A percentile compares a stretch with the other conserved stretches of the same genome.
phyloP scores from a whole-genome alignment of 1,284 basidiomycete genomes.

The Ganoderma sinense region DNA sequence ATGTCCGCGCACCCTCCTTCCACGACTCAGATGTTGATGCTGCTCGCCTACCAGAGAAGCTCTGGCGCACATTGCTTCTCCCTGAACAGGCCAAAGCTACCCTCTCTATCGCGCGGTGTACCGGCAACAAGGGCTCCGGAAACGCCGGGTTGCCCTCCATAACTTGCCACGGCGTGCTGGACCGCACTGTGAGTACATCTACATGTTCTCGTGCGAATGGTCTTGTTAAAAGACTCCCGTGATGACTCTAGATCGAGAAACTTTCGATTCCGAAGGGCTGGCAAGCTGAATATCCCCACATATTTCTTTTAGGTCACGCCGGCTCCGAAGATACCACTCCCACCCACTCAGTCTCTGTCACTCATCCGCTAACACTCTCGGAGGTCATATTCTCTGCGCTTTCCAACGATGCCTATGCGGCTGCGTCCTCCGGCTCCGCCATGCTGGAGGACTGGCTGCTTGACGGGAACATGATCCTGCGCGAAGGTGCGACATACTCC shows the following conservation, averaged over 20 bases:
- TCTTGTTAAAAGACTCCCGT: background rate
- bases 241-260: conserved; percentile 1
- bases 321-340: conserved; percentile 7
- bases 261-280: conserved; percentile 28
- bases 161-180: conserved; percentile 29
- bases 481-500: conserved; percentile 53
- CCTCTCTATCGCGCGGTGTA: conserved; percentile 27
- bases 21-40: conserved; percentile 20
- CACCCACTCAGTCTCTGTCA: conserved; percentile 39
- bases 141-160: conserved; percentile 17
- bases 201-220: background rate
- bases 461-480: conserved; percentile 51
- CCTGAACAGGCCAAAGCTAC: conserved; percentile 19
- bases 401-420: conserved; percentile 36
- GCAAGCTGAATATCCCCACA: conserved; percentile 26
- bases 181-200: conserved; percentile 20
- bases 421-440: conserved; percentile 28
- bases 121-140: conserved; percentile 10
- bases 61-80: conserved; percentile 29
- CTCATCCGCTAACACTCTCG: conserved; percentile 37
- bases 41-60: conserved; percentile 25
- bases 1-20: conserved; percentile 18
- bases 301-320: conserved; percentile 21
- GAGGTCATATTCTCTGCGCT: conserved; percentile 40
- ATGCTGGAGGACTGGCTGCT: conserved; percentile 52